Conservation (phyloP, 768 basidiomycete species). For the Suillus cothurnatus region DNA sequence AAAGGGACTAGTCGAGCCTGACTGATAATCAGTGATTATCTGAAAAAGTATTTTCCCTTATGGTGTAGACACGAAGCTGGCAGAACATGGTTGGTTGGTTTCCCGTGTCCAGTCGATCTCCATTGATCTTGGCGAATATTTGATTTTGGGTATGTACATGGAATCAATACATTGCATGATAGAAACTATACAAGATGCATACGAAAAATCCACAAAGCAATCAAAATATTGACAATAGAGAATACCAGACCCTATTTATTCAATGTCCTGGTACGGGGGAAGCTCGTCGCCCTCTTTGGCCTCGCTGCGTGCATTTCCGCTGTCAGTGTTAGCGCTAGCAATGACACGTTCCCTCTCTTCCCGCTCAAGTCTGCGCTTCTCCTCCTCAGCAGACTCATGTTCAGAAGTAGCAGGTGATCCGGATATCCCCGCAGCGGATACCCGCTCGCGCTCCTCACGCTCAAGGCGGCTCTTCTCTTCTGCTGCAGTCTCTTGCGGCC, state of each 20-base stretch:
- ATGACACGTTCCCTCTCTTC: conserved; percentile 65
- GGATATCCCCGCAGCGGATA: conserved; percentile 30
- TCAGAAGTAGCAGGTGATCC: conserved; percentile 14
- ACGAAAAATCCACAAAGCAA: not conserved
- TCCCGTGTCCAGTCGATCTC: not conserved
- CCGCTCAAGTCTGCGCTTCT: conserved; percentile 64
- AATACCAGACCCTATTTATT: conserved; percentile 11
- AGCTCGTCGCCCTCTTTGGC: conserved; percentile 37
- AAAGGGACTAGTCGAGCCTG: no score
- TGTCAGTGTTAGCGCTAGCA: conserved; percentile 17
- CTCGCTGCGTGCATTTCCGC: conserved; percentile 25
- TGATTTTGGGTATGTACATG: not conserved
- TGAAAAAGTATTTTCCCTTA: not conserved
- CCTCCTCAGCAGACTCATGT: conserved; percentile 58
- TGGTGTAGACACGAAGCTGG: not conserved
- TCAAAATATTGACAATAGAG: no score
- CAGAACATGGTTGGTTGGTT: not conserved
- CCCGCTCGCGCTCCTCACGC: conserved; percentile 53
- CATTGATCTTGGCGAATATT: not conserved
- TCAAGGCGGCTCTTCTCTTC: conserved; percentile 69
- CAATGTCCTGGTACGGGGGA: conserved; percentile 47
- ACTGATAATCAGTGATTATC: not conserved
- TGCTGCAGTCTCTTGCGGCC: conserved; percentile 50
- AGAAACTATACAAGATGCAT: not conserved
- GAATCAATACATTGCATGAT: not conserved